Conservation (phyloP, 2,329 filamentous ascomycete species). For the Thelonectria olida region DNA sequence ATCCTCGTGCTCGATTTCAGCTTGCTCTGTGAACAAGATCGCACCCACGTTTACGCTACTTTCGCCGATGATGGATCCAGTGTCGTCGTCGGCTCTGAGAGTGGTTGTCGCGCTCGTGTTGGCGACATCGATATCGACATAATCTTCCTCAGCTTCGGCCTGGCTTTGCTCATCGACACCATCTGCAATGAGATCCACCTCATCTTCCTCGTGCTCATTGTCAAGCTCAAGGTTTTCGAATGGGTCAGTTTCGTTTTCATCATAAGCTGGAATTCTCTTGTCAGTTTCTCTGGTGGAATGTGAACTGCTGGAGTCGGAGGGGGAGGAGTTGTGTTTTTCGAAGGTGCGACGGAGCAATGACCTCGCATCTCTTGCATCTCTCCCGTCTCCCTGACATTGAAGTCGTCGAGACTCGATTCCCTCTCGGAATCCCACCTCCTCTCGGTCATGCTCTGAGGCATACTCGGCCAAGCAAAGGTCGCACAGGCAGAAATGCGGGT, state of each 20-base stretch:
- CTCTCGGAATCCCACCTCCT: slow-evolving; percentile 26
- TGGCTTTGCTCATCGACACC: slow-evolving; percentile 27
- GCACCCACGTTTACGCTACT: slow-evolving; percentile 30
- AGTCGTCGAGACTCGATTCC: slow-evolving; percentile 9
- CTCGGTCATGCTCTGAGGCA: slow-evolving; percentile 26
- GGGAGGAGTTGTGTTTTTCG: slow-evolving; percentile 18
- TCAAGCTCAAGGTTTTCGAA: slow-evolving; percentile 39
- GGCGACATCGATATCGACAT: slow-evolving; percentile 29
- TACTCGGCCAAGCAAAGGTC: slow-evolving; percentile 25
- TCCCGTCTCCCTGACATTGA: background rate
- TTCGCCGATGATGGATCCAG: slow-evolving; percentile 35
- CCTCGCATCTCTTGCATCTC: background rate
- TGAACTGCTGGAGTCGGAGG: slow-evolving; percentile 27
- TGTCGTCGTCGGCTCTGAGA: slow-evolving; percentile 45
- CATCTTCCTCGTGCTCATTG: slow-evolving; percentile 28
- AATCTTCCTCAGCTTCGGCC: slow-evolving; percentile 19
- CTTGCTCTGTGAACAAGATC: slow-evolving; percentile 35
- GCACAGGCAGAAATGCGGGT: slow-evolving; percentile 33
- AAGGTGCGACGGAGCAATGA: background rate
- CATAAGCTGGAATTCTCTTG: slow-evolving; percentile 32
- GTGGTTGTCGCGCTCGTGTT: slow-evolving; percentile 45
- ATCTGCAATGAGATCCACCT: slow-evolving; percentile 27
- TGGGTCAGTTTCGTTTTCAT: slow-evolving; percentile 37
- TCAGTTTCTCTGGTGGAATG: slow-evolving; percentile 40
- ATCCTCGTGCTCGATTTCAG: too few relatives aligned